These are phyloP conservation scores for Hanseniaspora nectarophila DNA, from an alignment of 805 yeast species.

Conservation along the genomic window DNA sequence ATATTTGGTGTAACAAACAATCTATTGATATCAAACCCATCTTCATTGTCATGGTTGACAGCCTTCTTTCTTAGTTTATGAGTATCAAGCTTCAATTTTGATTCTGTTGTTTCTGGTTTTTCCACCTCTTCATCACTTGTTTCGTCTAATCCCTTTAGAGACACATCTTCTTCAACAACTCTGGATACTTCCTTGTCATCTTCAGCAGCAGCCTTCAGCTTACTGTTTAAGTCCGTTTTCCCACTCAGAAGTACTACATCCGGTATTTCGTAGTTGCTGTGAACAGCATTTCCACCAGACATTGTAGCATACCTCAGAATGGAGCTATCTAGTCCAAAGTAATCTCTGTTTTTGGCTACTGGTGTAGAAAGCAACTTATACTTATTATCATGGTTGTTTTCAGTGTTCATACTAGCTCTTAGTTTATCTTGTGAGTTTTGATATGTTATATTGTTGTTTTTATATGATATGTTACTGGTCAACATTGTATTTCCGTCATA, in stretches of 20 bases:
- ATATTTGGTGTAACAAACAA: conserved; percentile 12
- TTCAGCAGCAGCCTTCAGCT: background rate
- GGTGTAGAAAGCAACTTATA: conserved; percentile 11
- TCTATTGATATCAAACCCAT: conserved; percentile 5
- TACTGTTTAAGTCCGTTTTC: conserved; percentile 3
- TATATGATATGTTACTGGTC: background rate
- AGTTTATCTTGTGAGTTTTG: background rate
- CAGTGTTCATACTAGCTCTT: background rate
- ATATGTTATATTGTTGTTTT: conserved; percentile 5
- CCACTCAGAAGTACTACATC: conserved; percentile 9
- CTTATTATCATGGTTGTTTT: background rate
- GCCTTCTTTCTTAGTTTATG: background rate
- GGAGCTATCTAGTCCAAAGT: conserved; percentile 13
- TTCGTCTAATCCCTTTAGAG: conserved; percentile 11
- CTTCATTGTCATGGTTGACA: background rate
- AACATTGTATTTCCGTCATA: conserved; percentile 14
- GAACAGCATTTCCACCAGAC: conserved; percentile 12
- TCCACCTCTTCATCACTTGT: conserved; percentile 11
- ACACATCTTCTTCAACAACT: conserved; percentile 9
- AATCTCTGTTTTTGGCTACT: conserved; percentile 9
- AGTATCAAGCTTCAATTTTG: background rate
- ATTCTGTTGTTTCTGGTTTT: background rate
- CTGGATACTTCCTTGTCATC: background rate
- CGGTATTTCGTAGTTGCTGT: conserved; percentile 11
- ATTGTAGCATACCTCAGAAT: conserved; percentile 15